Evolutionary conservation across 2,329 filamentous ascomycete species (phyloP).

Genomic region (Fusarium sp.): DNA sequence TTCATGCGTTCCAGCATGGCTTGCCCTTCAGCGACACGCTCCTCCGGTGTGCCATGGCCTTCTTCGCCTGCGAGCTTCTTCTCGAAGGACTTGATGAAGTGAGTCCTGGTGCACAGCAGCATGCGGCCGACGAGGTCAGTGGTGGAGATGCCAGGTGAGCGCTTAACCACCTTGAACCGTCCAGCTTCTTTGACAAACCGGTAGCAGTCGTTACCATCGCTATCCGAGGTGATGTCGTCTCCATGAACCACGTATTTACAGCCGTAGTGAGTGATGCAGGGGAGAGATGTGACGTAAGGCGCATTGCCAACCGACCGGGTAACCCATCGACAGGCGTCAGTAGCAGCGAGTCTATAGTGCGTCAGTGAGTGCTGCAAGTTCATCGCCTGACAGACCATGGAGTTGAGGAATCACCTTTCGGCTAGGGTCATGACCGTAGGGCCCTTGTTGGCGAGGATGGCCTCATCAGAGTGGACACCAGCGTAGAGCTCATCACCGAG

Average conservation of each 20-base stretch:
- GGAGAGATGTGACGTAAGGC: conserved; percentile 92
- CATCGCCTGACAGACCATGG: background rate
- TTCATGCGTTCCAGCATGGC: conserved; percentile 80
- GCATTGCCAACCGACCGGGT: conserved; percentile 84
- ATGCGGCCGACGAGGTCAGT: conserved; percentile 98
- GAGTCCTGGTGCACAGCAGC: conserved; percentile 92
- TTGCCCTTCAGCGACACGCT: conserved; percentile 68
- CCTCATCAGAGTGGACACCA: conserved; percentile 94
- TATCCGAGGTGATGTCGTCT: conserved; percentile 96
- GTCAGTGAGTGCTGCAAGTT: conserved; percentile 7
- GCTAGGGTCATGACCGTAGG: conserved; percentile 95
- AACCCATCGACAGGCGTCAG: conserved; percentile 95
- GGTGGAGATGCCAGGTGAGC: conserved; percentile 95
- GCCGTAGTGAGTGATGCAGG: conserved; percentile 95
- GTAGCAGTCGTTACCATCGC: conserved; percentile 94
- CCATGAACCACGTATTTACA: conserved; percentile 97
- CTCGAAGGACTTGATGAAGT: conserved; percentile 87
- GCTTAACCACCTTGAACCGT: conserved; percentile 95
- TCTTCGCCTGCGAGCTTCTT: conserved; percentile 74
- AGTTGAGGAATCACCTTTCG: conserved; percentile 69
- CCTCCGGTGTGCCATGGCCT: conserved; percentile 73
- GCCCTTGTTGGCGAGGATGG: conserved; percentile 95
- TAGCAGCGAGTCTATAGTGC: conserved; percentile 75
- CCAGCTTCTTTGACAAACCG: conserved; percentile 94
- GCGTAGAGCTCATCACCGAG: conserved; percentile 89